These are phyloP conservation scores for Asclepias syriaca DNA, from an alignment of 257 asterid species.

Conservation along the genomic window DNA sequence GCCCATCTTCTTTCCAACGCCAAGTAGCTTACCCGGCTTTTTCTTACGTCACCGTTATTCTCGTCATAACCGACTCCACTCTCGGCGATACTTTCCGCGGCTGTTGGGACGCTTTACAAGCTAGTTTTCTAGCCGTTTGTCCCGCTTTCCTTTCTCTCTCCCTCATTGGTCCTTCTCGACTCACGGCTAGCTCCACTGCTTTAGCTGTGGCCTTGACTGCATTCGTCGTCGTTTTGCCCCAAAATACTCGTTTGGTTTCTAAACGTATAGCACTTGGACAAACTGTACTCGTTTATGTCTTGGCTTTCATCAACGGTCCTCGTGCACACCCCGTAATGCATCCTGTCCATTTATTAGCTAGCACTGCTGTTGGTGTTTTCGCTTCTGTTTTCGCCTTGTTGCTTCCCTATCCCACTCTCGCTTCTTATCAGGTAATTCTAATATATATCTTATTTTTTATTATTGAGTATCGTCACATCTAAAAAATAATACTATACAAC, in stretches of 20 bases:
- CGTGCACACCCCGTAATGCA: constrained; percentile 53
- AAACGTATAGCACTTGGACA: constrained; percentile 84
- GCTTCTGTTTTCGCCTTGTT: constrained; percentile 65
- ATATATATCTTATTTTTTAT: no score
- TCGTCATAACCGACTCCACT: constrained; percentile 59
- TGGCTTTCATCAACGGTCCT: constrained; percentile 52
- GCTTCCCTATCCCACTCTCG: constrained; percentile 64
- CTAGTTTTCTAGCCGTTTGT: constrained; percentile 40
- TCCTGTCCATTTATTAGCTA: constrained; percentile 61
- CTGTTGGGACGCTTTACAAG: constrained; percentile 64
- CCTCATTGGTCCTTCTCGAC: constrained; percentile 53
- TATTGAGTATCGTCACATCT: no score
- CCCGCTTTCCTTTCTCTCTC: constrained; percentile 58
- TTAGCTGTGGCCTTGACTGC: constrained; percentile 47
- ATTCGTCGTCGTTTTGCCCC: constrained; percentile 61
- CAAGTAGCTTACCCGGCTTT: constrained; percentile 63
- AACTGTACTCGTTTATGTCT: constrained; percentile 58
- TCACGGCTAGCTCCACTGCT: constrained; percentile 43
- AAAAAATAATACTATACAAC: no score
- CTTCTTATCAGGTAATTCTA: constrained; percentile 67
- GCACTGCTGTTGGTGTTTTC: constrained; percentile 66
- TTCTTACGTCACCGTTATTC: constrained; percentile 66
- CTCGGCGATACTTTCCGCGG: constrained; percentile 64
- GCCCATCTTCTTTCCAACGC: constrained; percentile 38
- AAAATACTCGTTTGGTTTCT: constrained; percentile 48